Evolutionary conservation across 2,329 filamentous ascomycete genomes (phyloP).

Genomic region (Tolypocladium album): DNA sequence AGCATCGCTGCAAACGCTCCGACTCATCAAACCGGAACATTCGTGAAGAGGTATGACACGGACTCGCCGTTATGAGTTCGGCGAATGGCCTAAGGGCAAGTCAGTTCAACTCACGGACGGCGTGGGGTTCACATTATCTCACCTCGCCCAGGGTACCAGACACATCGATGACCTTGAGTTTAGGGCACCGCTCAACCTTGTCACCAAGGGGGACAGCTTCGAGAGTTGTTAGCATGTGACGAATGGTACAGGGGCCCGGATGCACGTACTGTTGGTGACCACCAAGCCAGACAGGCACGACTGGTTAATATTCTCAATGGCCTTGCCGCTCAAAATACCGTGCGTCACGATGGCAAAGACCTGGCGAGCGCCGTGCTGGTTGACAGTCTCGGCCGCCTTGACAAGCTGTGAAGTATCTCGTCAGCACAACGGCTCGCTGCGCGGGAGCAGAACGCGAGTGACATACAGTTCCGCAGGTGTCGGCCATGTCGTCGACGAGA

Average conservation of each 20-base stretch:
- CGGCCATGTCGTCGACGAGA: slow-evolving; percentile 95
- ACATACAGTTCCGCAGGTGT: slow-evolving; percentile 71
- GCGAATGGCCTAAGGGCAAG: slow-evolving; percentile 42
- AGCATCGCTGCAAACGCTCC: slow-evolving; percentile 5
- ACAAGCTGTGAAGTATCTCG: slow-evolving; percentile 24
- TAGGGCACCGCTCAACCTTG: slow-evolving; percentile 67
- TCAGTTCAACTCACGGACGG: neutral
- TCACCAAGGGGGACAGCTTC: slow-evolving; percentile 46
- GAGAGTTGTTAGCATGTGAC: slow-evolving; percentile 11
- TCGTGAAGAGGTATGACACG: slow-evolving; percentile 58
- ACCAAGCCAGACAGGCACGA: slow-evolving; percentile 70
- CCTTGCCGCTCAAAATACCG: slow-evolving; percentile 79
- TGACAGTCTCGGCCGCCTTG: slow-evolving; percentile 84
- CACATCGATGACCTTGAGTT: slow-evolving; percentile 86
- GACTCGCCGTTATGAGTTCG: slow-evolving; percentile 57
- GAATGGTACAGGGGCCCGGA: neutral
- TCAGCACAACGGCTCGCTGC: neutral
- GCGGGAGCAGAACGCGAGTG: neutral
- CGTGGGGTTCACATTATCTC: slow-evolving; percentile 4
- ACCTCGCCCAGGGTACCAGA: slow-evolving; percentile 66
- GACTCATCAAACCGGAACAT: slow-evolving; percentile 40
- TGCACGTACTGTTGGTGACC: slow-evolving; percentile 64
- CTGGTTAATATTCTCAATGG: slow-evolving; percentile 75
- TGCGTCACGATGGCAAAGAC: slow-evolving; percentile 95
- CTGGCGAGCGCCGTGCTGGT: slow-evolving; percentile 74